A percentile compares a stretch with the other conserved stretches of the same genome.
Conservation (phyloP, 73 alveolate species). For the Urostyla sp. region DNA sequence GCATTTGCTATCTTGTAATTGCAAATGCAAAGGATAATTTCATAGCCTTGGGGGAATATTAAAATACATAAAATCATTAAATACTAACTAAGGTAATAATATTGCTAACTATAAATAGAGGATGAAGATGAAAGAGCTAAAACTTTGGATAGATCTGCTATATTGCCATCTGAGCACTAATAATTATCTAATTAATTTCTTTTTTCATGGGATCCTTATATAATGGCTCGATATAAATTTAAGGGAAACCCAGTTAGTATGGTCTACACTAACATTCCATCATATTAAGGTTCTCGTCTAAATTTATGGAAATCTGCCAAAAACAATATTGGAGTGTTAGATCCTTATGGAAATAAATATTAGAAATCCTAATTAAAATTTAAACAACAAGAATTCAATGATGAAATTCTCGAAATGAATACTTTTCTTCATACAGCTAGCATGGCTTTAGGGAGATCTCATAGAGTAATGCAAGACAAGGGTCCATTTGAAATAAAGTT, state of each 20-base stretch:
- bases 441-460: not conserved
- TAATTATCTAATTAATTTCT: no score
- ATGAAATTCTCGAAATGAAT: constrained; percentile 38
- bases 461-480: constrained; percentile 25
- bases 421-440: not conserved
- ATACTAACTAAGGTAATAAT: no score
- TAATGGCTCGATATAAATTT: no score
- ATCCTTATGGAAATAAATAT: not conserved
- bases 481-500: constrained; percentile 39
- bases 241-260: constrained; percentile 28
- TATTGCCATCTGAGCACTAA: no score
- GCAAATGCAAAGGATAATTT: no score
- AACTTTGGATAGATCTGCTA: no score
- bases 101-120: no score
- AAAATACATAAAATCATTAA: no score
- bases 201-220: no score
- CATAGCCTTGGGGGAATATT: no score
- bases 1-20: not conserved
- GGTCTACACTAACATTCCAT: constrained; percentile 11
- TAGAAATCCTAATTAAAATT: not conserved
- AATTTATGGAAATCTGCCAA: constrained; percentile 8
- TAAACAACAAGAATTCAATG: not conserved
- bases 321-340: not conserved
- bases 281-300: constrained; percentile 13
- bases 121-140: no score